These are phyloP conservation scores for Cornus florida DNA, from an alignment of 148 eudicot genomes.

Conservation along the genomic window DNA sequence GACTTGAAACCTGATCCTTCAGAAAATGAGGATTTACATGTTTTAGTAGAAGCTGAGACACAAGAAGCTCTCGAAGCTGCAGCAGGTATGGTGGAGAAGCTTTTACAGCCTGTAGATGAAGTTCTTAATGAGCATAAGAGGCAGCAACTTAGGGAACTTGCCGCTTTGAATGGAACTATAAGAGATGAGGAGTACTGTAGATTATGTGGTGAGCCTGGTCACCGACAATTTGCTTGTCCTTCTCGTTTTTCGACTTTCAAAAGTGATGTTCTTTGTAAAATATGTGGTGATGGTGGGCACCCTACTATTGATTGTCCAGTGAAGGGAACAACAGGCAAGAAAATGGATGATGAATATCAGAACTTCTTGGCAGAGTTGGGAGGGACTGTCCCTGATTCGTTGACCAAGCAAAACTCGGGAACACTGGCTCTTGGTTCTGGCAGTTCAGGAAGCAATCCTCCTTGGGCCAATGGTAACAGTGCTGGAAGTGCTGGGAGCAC, in stretches of 20 bases:
- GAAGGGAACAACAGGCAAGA: conserved; percentile 81
- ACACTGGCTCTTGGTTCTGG: conserved; percentile 42
- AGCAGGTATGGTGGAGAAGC: conserved; percentile 87
- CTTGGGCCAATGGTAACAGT: conserved; percentile 51
- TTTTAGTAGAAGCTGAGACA: conserved; percentile 87
- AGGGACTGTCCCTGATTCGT: conserved; percentile 69
- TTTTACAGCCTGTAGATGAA: conserved; percentile 85
- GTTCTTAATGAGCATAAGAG: conserved; percentile 83
- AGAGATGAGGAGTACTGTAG: conserved; percentile 87
- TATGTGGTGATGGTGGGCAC: conserved; percentile 94
- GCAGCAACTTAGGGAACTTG: conserved; percentile 86
- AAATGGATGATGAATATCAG: conserved; percentile 88
- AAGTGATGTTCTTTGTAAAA: conserved; percentile 83
- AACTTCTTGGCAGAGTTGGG: conserved; percentile 89
- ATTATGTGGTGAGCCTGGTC: conserved; percentile 89
- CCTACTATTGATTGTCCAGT: conserved; percentile 89
- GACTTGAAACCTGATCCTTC: conserved; percentile 72
- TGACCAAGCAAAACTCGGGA: conserved; percentile 36
- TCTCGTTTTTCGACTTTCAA: conserved; percentile 64
- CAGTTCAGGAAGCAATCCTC: conserved; percentile 49
- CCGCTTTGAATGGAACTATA: conserved; percentile 86
- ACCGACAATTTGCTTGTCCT: conserved; percentile 82
- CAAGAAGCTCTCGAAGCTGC: conserved; percentile 87
- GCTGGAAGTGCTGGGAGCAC: conserved; percentile 14
- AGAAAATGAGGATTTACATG: conserved; percentile 95